These are phyloP conservation scores for Backusella psychrophila DNA, from an alignment of 192 early-diverging fungal species.

Conservation along the genomic window DNA sequence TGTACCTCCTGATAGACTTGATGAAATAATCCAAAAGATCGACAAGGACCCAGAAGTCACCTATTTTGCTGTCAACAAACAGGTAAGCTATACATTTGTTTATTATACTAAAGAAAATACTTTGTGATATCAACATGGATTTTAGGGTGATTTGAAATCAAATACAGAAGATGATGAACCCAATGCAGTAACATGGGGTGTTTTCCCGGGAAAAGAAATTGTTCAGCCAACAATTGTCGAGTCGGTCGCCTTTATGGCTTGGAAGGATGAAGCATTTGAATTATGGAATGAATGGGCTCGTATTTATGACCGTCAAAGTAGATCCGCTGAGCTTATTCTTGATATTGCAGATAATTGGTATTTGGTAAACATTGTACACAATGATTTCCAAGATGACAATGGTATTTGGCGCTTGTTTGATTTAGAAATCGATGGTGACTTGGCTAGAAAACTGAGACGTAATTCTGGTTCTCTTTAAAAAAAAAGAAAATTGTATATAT, in stretches of 20 bases:
- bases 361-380: conserved; percentile 93
- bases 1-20: conserved; percentile 67
- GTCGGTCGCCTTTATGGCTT: conserved; percentile 81
- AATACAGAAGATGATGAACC: conserved; percentile 79
- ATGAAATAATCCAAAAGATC: conserved; percentile 60
- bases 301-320: conserved; percentile 57
- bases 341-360: conserved; percentile 75
- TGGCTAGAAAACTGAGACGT: conserved; percentile 22
- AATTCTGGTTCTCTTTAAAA: conserved; percentile 11
- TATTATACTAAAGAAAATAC: not conserved
- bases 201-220: conserved; percentile 96
- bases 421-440: conserved; percentile 34
- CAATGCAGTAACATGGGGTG: conserved; percentile 98
- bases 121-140: not conserved
- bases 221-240: conserved; percentile 97
- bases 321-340: conserved; percentile 44
- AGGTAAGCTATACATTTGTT: conserved; percentile 10
- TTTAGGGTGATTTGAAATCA: conserved; percentile 74
- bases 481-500: conserved; percentile 1
- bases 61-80: conserved; percentile 87
- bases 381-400: conserved; percentile 76
- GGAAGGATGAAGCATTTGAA: conserved; percentile 97
- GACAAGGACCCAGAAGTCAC: conserved; percentile 63
- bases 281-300: conserved; percentile 88
- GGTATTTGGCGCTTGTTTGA: conserved; percentile 70